Evolutionary conservation across 1,284 basidiomycete genomes (phyloP), one percentile per base, ranked within the genome.

Genomic region (Ganoderma resinaceum): DNA sequence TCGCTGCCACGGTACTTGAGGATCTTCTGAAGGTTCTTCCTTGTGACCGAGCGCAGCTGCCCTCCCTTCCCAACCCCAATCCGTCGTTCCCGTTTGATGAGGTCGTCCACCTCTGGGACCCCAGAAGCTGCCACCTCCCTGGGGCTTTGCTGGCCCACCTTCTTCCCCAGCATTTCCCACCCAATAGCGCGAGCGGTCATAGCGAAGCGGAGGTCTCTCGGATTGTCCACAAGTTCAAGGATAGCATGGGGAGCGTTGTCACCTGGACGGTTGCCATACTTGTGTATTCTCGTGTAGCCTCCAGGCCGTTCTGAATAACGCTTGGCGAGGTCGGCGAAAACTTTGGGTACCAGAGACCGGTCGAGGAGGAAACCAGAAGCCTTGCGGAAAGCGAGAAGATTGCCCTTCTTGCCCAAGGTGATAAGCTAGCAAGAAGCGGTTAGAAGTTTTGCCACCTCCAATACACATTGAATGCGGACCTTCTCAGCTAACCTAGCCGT

Each of bases 171-270:
- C 60, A 92, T 74, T 73, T 97, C 95, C 83, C 92, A 89, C 2
- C 95, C 96, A 31, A 95, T 85, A 1, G 94, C 89, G 64, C 94
- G 88, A 26, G 95, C 93, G 5, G 93, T 91, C 85, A 96, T 89
- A 78, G 96, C 94, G 78, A 90, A 93, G 72, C 91, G 91, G 55
- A 99, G 82, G 81, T 99, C 98, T 69, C 89, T 86, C 12, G 96
- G 95, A 76, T 95, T 94, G 83, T 99, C 98, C 38, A 99, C 97
- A 7, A 99, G 85, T 80, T 98, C 95, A 55, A 99, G 82, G 67
- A 99, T 89, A 3, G 97, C 97, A 72, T 92, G 87, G 1, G 96
- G 95, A 37, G 98, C 98, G 78, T 98, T 95, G 84, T 99, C 98
- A 31, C 97, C 96, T 66, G 84, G 86, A 23, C 97, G 89, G 79